These are phyloP conservation scores for Paxillus ammoniavirescens DNA, from an alignment of 768 basidiomycete species.

Conservation along the genomic window DNA sequence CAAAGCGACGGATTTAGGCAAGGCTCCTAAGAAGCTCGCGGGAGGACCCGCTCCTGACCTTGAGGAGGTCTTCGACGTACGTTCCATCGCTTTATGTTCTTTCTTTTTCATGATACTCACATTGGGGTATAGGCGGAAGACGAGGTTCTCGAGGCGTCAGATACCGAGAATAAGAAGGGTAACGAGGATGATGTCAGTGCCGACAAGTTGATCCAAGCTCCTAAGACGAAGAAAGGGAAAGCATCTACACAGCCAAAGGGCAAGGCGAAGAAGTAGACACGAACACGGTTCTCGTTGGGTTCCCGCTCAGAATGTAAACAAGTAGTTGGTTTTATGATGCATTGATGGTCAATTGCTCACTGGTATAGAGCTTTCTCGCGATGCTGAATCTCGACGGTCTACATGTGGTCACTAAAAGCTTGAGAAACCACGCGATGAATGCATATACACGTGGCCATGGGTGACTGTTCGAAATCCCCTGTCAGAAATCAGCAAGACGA, in stretches of 20 bases:
- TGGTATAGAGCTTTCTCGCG: no score
- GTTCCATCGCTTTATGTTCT: constrained; percentile 17
- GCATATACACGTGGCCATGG: no score
- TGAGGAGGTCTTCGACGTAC: constrained; percentile 86
- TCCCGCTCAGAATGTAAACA: no score
- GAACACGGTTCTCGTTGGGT: no score
- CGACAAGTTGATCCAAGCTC: constrained; percentile 60
- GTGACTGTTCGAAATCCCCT: no score
- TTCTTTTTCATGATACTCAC: background rate
- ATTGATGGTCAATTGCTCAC: no score
- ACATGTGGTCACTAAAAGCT: no score
- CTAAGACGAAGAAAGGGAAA: constrained; percentile 37
- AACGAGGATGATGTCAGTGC: constrained; percentile 43
- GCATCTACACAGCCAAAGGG: background rate
- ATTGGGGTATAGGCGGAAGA: constrained; percentile 41
- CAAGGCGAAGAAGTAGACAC: background rate
- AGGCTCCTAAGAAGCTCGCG: constrained; percentile 75
- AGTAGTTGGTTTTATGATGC: no score
- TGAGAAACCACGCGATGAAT: no score
- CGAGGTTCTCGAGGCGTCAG: constrained; percentile 43
- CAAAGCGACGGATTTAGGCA: constrained; percentile 80
- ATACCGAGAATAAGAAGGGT: constrained; percentile 41
- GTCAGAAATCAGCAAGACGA: no score
- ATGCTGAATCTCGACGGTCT: no score
- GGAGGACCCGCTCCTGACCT: constrained; percentile 80